These are phyloP conservation scores for Pyrenophora seminiperda DNA, from an alignment of 2,329 filamentous ascomycete genomes.

Conservation along the genomic window DNA sequence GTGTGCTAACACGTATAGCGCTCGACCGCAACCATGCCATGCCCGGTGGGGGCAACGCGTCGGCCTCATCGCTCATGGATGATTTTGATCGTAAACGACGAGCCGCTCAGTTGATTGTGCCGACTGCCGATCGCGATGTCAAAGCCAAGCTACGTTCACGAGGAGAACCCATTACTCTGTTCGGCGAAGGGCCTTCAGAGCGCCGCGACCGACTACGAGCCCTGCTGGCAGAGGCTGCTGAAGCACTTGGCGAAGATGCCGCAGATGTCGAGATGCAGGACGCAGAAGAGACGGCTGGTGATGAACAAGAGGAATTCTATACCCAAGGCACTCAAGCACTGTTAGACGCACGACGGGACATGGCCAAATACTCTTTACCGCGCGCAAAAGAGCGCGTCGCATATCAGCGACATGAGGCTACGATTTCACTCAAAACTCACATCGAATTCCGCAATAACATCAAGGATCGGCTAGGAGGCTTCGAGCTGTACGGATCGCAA, in stretches of 20 bases:
- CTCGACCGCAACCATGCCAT: constrained; percentile 86
- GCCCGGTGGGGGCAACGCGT: constrained; percentile 74
- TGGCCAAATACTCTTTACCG: constrained; percentile 83
- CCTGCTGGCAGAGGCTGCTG: constrained; percentile 74
- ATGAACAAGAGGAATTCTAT: constrained; percentile 81
- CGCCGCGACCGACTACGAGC: constrained; percentile 84
- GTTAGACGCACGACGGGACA: constrained; percentile 74
- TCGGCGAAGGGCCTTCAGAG: constrained; percentile 86
- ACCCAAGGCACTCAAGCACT: constrained; percentile 78
- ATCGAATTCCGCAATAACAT: constrained; percentile 89
- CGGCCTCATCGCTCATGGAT: constrained; percentile 80
- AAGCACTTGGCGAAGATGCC: constrained; percentile 62
- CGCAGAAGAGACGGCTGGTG: constrained; percentile 62
- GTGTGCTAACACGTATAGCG: constrained; percentile 44
- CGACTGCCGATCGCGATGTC: constrained; percentile 89
- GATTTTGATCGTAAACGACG: constrained; percentile 92
- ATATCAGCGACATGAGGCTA: constrained; percentile 79
- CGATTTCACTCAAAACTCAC: constrained; percentile 84
- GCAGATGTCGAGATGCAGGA: constrained; percentile 57
- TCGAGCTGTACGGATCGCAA: constrained; percentile 92
- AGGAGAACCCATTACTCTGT: constrained; percentile 92
- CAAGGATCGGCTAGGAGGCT: constrained; percentile 79
- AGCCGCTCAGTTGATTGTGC: constrained; percentile 86
- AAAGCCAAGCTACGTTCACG: constrained; percentile 71
- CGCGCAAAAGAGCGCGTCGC: constrained; percentile 76